A percentile compares a stretch with the other conserved stretches of the same genome.
phyloP scores from a whole-genome alignment of 345 rosid species.

The Combretum micranthum region DNA sequence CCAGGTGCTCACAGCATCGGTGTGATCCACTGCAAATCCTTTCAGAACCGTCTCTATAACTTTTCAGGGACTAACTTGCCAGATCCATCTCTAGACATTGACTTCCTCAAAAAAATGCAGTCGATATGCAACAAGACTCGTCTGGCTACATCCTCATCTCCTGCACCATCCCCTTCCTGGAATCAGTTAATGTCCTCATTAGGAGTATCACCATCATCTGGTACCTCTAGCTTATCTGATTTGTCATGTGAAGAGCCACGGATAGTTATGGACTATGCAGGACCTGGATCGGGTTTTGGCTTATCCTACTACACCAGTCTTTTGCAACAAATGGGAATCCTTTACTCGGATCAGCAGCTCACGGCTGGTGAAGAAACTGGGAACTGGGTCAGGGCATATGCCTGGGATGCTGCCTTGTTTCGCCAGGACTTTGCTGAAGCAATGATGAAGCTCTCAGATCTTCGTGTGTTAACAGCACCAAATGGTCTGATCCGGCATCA shows the following conservation, averaged over 20 bases:
- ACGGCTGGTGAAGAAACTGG: constrained; percentile 46
- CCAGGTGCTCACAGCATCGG: constrained; percentile 79
- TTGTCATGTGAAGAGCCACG: constrained; percentile 20
- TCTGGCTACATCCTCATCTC: not conserved
- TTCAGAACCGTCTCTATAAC: constrained; percentile 56
- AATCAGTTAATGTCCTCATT: constrained; percentile 12
- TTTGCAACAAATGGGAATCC: constrained; percentile 45
- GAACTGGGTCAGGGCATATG: constrained; percentile 57
- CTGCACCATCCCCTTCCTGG: constrained; percentile 12
- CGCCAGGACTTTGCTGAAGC: constrained; percentile 42
- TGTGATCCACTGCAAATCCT: constrained; percentile 38
- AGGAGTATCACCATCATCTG: constrained; percentile 15
- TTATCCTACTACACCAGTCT: constrained; percentile 40
- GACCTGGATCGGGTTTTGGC: constrained; percentile 43
- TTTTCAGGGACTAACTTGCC: constrained; percentile 31
- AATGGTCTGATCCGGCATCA: constrained; percentile 50
- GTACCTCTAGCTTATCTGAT: constrained; percentile 4
- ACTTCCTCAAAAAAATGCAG: constrained; percentile 33
- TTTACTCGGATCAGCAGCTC: constrained; percentile 67
- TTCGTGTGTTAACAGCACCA: constrained; percentile 46
- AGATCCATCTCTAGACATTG: constrained; percentile 47
- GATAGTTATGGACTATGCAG: constrained; percentile 36
- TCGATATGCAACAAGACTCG: constrained; percentile 29
- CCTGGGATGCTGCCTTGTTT: constrained; percentile 48
- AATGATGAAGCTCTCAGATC: constrained; percentile 72